Percentiles rank a stretch among this genome's conserved stretches.
Conservation (phyloP, 495 filamentous ascomycete genomes). For the Glonium stellatum region DNA sequence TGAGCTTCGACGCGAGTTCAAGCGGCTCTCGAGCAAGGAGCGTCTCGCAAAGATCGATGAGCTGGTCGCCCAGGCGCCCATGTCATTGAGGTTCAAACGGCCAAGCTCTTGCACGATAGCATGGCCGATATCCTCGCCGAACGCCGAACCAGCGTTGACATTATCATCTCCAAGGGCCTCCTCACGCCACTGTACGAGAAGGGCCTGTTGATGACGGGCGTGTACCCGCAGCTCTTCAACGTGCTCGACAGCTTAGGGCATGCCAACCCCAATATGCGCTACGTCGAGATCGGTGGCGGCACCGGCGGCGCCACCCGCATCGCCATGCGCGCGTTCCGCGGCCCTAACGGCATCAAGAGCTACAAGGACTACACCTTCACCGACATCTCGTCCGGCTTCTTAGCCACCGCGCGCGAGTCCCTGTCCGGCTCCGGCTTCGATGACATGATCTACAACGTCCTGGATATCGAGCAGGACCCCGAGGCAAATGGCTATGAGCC, state of each 20-base stretch:
- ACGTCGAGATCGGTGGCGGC: conserved; percentile 12
- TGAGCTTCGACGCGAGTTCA: not conserved
- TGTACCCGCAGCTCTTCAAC: conserved; percentile 10
- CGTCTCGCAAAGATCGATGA: not conserved
- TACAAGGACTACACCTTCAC: conserved; percentile 16
- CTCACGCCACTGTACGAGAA: not conserved
- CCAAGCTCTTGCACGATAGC: conserved; percentile 2
- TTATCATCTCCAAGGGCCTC: not conserved
- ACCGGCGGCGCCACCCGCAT: conserved; percentile 4
- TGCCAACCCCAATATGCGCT: conserved; percentile 3
- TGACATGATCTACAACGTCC: conserved; percentile 1
- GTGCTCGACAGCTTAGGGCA: conserved; percentile 6
- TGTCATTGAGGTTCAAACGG: not conserved
- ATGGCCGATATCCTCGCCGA: not conserved
- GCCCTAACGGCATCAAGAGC: not conserved
- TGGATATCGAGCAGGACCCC: conserved; percentile 21
- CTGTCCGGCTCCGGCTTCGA: not conserved
- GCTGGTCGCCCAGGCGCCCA: not conserved
- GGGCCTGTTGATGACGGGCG: not conserved
- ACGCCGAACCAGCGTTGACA: not conserved
- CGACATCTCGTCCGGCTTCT: conserved; percentile 9
- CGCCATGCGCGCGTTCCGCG: not conserved
- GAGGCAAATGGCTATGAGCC: conserved; percentile 4
- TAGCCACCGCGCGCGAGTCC: not conserved
- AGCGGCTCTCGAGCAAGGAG: not conserved